Evolutionary conservation across 129 eudicot species (phyloP), one percentile per base, ranked within the genome.

Genomic region (Flaveria sonorensis): DNA sequence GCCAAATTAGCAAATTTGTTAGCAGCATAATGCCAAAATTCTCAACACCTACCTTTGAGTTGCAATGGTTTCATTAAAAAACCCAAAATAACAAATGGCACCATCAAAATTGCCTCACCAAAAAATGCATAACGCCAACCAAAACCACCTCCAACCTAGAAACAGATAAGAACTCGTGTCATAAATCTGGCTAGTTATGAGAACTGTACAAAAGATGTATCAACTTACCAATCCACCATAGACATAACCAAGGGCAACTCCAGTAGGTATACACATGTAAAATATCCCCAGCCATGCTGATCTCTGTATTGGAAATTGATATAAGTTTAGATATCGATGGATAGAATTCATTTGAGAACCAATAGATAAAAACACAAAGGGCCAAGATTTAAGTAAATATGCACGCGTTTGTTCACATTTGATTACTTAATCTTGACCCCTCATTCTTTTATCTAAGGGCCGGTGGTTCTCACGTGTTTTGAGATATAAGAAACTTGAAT

Each of bases 241-340:
- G 55, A 93, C 93, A 74, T 93, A 93, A 19, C 98, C 98, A 83
- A 93, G 73, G 7, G 98, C 98, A 72, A 90, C 81, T 66, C 98
- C 98, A 11, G 89, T 77, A 60, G 98, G 98, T 86, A 93, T 93
- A 60, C 98, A 93, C 98, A 93, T 93, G 89, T 93, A 93, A 73
- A 93, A 93, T 77, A 85, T 67, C 76, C 96, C 98, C 74, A 93
- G 88, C 98, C 98, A 93, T 26, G 90, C 86, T 75, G 96, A 83
- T 85, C 86, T 93, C 98, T 93, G 86, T 55, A 4, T 56, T 3
- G 62, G 28, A 68, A 56, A 45, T 30, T 10, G n/a, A 74, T 45
- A 67, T 56, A 66, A 74, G 21, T 67, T 21, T 10, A 26, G n/a
- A 26, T 52, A 45, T 68, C 23, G 7, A 77, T 10, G 6, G 19